These are phyloP conservation scores for Dendryphion nanum DNA, from an alignment of 2,329 filamentous ascomycete genomes.

Conservation along the genomic window DNA sequence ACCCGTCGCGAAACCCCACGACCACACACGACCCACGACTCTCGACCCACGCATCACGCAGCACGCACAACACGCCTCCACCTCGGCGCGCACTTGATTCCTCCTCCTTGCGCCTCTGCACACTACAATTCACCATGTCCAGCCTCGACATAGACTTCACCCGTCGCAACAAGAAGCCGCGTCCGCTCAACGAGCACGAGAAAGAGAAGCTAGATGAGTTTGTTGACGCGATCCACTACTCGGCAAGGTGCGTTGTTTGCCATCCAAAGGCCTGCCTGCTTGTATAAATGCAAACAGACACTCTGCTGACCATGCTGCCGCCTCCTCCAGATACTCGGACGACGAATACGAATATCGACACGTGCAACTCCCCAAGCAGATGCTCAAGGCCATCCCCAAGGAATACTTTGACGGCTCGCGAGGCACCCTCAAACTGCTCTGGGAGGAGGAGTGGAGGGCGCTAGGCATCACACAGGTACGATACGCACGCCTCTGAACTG, in stretches of 20 bases:
- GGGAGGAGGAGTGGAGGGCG: conserved; percentile 98
- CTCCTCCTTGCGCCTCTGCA: too few relatives aligned
- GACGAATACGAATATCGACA: conserved; percentile 94
- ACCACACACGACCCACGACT: too few relatives aligned
- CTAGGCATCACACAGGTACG: conserved; percentile 93
- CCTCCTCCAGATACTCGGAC: conserved; percentile 77
- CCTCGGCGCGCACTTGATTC: too few relatives aligned
- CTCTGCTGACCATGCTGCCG: conserved; percentile 14
- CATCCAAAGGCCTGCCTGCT: conserved; percentile 10
- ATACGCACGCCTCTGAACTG: not conserved
- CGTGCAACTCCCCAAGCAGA: conserved; percentile 94
- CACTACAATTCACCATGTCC: conserved; percentile 30
- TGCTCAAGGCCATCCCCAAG: conserved; percentile 95
- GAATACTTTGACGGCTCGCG: conserved; percentile 88
- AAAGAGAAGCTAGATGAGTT: conserved; percentile 84
- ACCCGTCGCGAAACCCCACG: too few relatives aligned
- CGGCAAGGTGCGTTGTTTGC: conserved; percentile 65
- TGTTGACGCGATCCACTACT: conserved; percentile 93
- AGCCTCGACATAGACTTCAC: conserved; percentile 70
- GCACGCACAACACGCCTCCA: too few relatives aligned
- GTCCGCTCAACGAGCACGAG: conserved; percentile 77
- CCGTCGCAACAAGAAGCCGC: conserved; percentile 83
- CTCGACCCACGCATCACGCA: too few relatives aligned
- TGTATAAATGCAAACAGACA: too few relatives aligned
- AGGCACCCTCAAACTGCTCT: conserved; percentile 91